Evolutionary conservation across 305 asterid genomes (phyloP), one percentile per base, ranked within the genome.

Genomic region (Solanum hybrid): DNA sequence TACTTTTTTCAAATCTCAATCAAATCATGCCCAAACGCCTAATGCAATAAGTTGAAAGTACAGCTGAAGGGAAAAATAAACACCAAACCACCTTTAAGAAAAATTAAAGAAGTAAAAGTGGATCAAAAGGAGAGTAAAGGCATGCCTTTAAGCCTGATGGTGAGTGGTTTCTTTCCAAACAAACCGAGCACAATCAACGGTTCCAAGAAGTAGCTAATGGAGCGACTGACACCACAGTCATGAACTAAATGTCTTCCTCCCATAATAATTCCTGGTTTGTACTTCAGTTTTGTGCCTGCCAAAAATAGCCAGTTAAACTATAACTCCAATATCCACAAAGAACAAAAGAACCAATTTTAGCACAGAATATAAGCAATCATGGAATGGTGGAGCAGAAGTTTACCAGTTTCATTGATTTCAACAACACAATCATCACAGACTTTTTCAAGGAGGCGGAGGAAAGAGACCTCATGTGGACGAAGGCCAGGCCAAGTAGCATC

Each of bases 351-450:
- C 6, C 72, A 35, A 31, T 12, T 20, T 32, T 20, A 85, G 75
- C 64, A 3, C 22, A 6, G 14, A 17, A 20, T 34, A 85, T 24
- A 17, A 42, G 27, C 27, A 42, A 81, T 40, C 24, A 8, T 7
- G 37, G 87, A 6, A 81, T 42, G 3, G 27, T 16, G 37, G 86
- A 27, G 38, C 38, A 29, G 40, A 86, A 32, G 9, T 20, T 17
- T 92, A 96, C 99, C 99, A 5, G 98, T 97, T 89, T 96, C 99
- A 87, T 95, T 96, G 89, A 97, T 95, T 91, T 94, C 95, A 6
- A 97, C 94, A 20, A 22, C 78, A 92, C 99, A 96, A 91, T 92
- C 98, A 81, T 97, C 99, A 87, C 92, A 96, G 37, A 97, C 89
- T 75, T 91, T 91, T 71, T 96, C 98, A 27, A 97, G 93, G 88